Evolutionary conservation across 1,284 basidiomycete genomes (phyloP), one percentile per base, ranked within the genome.

Genomic region (Afroboletus lepidellus): DNA sequence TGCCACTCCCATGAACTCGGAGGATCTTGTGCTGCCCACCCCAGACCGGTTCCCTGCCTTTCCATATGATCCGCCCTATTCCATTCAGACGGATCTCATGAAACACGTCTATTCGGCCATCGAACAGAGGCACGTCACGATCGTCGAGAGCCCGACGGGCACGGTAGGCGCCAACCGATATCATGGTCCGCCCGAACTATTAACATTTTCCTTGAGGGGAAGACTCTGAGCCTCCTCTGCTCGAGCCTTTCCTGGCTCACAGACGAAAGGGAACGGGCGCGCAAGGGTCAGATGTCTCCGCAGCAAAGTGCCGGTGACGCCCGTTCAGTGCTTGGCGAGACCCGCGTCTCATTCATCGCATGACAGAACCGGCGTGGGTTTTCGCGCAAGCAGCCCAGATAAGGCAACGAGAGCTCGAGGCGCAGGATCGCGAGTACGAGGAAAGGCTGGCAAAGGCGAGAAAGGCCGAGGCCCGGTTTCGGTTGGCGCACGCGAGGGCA

Each of bases 21-120:
- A 65, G 20, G 52, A 50, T 41, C 59, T 68, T 20, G 51, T 56
- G 2, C 54, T 93, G 3, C 69, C 79, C 0, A 87, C 86, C 0
- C 92, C 92, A 0, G 63, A 70, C 0, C 60, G 63, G 0, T 95
- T 94, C 63, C 73, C 82, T 13, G 80, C 81, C 0, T 96, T 97
- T 66, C 93, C 93, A 0, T 95, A 87, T 63, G 72, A 81, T 8
- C 74, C 78, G 3, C 95, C 95, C 0, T 98, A 99, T 70, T 70
- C 77, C 16, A 97, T 97, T 57, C 96, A 99, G 69, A 74, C 83
- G 1, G 83, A 92, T 36, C 80, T 98, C 32, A 98, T 98, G 95
- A 81, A 76, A 13, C 88, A 92, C 54, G 74, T 98, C 5, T 98
- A 96, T 66, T 62, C 77, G 3, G 81, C 88, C 0, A 90, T 98